Percentiles rank a stretch among this genome's conserved stretches.
phyloP scores from a whole-genome alignment of 805 yeast genomes.

The Cyberlindnera xishuangbannaensis region DNA sequence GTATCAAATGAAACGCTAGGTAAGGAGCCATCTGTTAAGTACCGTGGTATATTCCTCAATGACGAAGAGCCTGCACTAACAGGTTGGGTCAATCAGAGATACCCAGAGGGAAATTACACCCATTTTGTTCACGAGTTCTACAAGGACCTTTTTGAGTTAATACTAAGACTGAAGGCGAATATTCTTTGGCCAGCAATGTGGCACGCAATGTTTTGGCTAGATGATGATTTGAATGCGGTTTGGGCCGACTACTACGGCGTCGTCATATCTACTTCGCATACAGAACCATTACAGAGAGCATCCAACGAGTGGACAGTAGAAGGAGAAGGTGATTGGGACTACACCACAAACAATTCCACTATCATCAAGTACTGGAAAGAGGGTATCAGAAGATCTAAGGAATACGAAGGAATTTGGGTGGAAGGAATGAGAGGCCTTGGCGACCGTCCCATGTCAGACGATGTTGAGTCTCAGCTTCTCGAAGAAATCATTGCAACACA shows the following conservation, averaged over 20 bases:
- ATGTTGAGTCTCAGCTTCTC: conserved; percentile 7
- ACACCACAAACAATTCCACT: conserved; percentile 10
- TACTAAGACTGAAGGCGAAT: conserved; percentile 11
- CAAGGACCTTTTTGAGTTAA: conserved; percentile 7
- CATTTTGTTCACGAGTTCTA: conserved; percentile 11
- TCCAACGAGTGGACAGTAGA: conserved; percentile 12
- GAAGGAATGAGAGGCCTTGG: conserved; percentile 14
- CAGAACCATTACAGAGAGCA: conserved; percentile 12
- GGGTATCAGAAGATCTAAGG: conserved; percentile 8
- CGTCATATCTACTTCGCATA: conserved; percentile 12
- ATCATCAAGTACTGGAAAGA: conserved; percentile 11
- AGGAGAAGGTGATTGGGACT: conserved; percentile 12
- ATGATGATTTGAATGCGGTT: conserved; percentile 7
- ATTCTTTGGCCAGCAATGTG: conserved; percentile 13
- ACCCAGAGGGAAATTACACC: conserved; percentile 8
- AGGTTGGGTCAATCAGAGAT: conserved; percentile 10
- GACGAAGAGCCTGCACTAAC: conserved; percentile 12
- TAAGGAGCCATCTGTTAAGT: conserved; percentile 9
- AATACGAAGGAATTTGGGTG: conserved; percentile 11
- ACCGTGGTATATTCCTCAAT: conserved; percentile 12
- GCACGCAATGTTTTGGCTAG: conserved; percentile 11
- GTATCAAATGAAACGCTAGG: conserved; percentile 1
- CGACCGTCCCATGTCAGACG: conserved; percentile 7
- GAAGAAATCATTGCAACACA: conserved; percentile 8
- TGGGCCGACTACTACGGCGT: conserved; percentile 12